phyloP scores from a whole-genome alignment of 2,329 filamentous ascomycete species.

The Aspergillus viridinutans region DNA sequence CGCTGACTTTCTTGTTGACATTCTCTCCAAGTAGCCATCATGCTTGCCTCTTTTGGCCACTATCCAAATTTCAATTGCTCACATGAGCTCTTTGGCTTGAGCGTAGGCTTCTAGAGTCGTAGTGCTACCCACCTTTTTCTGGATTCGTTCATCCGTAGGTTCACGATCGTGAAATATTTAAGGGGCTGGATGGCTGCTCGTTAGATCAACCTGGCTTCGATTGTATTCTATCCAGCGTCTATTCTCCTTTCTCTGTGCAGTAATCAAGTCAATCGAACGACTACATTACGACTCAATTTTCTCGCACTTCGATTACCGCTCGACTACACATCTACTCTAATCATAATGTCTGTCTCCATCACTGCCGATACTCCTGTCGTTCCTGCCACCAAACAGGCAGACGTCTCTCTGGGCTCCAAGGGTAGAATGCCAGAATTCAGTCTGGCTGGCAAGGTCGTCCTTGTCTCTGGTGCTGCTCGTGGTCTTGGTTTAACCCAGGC shows the following conservation, averaged over 20 bases:
- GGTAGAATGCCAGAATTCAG: constrained; percentile 66
- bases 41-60: constrained; percentile 4
- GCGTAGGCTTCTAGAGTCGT: constrained; percentile 1
- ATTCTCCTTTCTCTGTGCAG: neutral
- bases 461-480: constrained; percentile 67
- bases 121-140: neutral
- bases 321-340: neutral
- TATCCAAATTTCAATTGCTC: constrained; percentile 13
- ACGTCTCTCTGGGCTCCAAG: constrained; percentile 29
- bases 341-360: constrained; percentile 32
- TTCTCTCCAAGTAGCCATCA: constrained; percentile 6
- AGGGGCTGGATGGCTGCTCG: neutral
- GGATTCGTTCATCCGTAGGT: neutral
- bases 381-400: constrained; percentile 24
- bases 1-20: constrained; percentile 4
- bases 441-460: constrained; percentile 64
- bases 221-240: neutral
- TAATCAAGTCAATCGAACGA: neutral
- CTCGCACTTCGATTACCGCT: neutral
- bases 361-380: constrained; percentile 22
- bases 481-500: constrained; percentile 71
- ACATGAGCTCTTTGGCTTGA: constrained; percentile 14
- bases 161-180: constrained; percentile 15
- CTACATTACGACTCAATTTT: neutral
- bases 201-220: neutral